Base-by-base conservation (phyloP, 169 alveolate species). In the Prorocentrum cordatum region DNA sequence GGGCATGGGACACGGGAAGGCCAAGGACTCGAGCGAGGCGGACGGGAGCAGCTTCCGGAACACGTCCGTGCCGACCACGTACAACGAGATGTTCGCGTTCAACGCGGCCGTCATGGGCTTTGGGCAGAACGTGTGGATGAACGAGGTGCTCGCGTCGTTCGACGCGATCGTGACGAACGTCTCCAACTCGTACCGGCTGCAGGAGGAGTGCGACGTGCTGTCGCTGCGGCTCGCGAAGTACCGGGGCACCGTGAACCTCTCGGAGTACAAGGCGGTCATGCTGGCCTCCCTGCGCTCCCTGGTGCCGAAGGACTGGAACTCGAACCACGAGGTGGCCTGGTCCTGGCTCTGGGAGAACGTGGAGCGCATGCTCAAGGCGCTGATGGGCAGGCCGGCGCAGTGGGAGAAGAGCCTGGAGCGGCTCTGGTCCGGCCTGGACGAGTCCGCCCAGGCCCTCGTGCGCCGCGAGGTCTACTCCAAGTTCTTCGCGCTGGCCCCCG, bases 281-380 rank as follows among this genome's bases (percentile, higher is more conserved):
- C 50, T 77, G 26, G 87, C 87, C 0, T 72, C 87, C 1, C 73
- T 77, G 1, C 72, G 87, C 14, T 77, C 87, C 62, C 31, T 77
- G 31, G 70, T 77, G 22, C 87, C 87, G 4, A 73, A 77, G 29
- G 87, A 77, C 29, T 77, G 87, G 87, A 62, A 77, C 87, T 58
- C 58, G 87, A 61, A 77, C 32, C 87, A 77, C 73, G 87, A 77
- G 26, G 62, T 77, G 22, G 87, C 87, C 18, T 77, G 87, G 87
- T 58, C 54, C 73, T 77, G 87, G 87, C 73, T 77, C 73, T 77
- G 87, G 87, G 87, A 77, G 61, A 77, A 58, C 22, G 87, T 77
- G 73, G 87, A 77, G 73, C 73, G 87, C 16, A 62, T 77, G 45
- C 27, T 77, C 42, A 26, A 33, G 73, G 3, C 9, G 16, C 70